phyloP scores from a whole-genome alignment of 768 basidiomycete species.

The Phaffia tasmanica region DNA sequence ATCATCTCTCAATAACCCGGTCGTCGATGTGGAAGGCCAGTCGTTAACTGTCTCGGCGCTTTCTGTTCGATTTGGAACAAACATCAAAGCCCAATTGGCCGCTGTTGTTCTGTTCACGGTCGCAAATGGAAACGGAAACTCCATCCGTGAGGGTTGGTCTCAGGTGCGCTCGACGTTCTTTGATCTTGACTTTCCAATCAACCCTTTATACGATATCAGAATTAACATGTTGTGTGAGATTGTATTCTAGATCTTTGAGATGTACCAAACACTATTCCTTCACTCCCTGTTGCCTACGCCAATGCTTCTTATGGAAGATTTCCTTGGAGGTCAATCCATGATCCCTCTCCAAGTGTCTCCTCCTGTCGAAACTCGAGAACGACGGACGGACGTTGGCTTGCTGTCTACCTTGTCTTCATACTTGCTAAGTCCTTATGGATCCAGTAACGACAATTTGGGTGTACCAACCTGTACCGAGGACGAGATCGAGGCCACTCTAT shows the following conservation, averaged over 20 bases:
- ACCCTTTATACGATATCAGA: not conserved
- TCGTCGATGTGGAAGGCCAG: conserved; percentile 81
- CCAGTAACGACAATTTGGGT: conserved; percentile 56
- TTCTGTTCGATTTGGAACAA: conserved; percentile 86
- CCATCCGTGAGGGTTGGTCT: conserved; percentile 88
- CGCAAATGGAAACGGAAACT: conserved; percentile 88
- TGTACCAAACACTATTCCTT: conserved; percentile 91
- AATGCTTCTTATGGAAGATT: conserved; percentile 97
- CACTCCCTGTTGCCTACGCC: conserved; percentile 79
- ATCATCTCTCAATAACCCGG: conserved; percentile 59
- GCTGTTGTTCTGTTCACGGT: conserved; percentile 96
- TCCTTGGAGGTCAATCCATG: conserved; percentile 83
- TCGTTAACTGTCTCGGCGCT: conserved; percentile 79
- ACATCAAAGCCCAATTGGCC: conserved; percentile 88
- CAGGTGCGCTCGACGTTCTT: conserved; percentile 45
- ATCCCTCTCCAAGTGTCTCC: conserved; percentile 76
- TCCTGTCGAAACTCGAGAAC: conserved; percentile 48
- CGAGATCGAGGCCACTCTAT: conserved; percentile 87
- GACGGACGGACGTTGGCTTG: conserved; percentile 64
- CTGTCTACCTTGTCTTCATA: conserved; percentile 90
- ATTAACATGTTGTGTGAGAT: not conserved
- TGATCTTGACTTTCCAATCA: conserved; percentile 27
- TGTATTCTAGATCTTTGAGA: conserved; percentile 73
- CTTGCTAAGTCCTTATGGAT: conserved; percentile 82
- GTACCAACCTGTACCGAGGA: conserved; percentile 47